Evolutionary conservation across 1,284 basidiomycete species (phyloP).

Genomic region (Ganoderma sinense): DNA sequence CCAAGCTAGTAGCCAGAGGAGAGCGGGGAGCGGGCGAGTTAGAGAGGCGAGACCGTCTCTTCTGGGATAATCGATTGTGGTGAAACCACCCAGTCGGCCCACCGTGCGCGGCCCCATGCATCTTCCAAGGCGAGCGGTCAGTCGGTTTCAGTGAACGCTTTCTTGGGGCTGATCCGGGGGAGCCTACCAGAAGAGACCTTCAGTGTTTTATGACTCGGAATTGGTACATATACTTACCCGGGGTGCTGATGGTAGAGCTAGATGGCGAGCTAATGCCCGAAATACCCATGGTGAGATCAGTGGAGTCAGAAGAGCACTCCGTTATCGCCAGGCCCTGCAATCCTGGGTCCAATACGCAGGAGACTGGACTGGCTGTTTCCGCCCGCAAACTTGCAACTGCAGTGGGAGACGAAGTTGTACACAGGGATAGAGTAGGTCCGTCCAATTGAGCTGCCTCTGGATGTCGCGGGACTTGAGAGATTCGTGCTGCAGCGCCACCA

Average conservation of each 20-base stretch:
- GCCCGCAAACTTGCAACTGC: not conserved
- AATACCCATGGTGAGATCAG: not conserved
- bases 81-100: not conserved
- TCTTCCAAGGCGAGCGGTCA: not conserved
- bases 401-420: not conserved
- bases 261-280: not conserved
- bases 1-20: not conserved
- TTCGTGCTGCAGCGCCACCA: not conserved
- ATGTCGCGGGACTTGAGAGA: not conserved
- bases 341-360: constrained; percentile 13
- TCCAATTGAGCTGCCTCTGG: not conserved
- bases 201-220: not conserved
- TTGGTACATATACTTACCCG: not conserved
- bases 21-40: not conserved
- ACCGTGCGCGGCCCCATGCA: not conserved
- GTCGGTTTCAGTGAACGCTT: not conserved
- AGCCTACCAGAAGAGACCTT: not conserved
- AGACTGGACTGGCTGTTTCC: constrained; percentile 25
- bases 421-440: not conserved
- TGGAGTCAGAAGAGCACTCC: not conserved
- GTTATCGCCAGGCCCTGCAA: constrained; percentile 22
- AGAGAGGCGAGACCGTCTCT: constrained; percentile 8
- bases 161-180: not conserved
- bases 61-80: constrained; percentile 4
- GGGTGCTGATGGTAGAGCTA: too few relatives aligned